phyloP scores from a whole-genome alignment of 768 basidiomycete species.

The Kondoa malvinella region DNA sequence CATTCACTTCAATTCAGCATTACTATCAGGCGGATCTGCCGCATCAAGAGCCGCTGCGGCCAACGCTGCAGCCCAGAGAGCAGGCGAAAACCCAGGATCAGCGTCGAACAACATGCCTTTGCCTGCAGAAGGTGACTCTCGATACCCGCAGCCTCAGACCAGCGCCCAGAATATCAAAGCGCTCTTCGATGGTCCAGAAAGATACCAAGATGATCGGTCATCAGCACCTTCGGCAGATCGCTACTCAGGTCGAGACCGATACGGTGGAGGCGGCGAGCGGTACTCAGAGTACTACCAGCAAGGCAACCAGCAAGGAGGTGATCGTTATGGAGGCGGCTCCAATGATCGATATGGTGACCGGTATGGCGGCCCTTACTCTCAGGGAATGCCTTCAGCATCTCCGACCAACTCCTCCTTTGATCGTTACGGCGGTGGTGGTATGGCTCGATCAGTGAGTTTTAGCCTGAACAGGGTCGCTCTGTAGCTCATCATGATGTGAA shows the following conservation, averaged over 20 bases:
- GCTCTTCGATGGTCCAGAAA: slow-evolving; percentile 52
- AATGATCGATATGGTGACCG: too few species aligned
- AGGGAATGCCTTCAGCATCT: not conserved
- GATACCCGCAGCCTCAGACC: slow-evolving; percentile 52
- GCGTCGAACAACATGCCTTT: slow-evolving; percentile 33
- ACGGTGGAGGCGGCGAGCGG: too few species aligned
- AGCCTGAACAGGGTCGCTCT: not conserved
- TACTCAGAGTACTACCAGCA: not conserved
- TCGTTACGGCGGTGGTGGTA: slow-evolving; percentile 30
- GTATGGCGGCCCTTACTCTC: slow-evolving; percentile 49
- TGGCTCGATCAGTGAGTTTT: slow-evolving; percentile 1
- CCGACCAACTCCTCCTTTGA: slow-evolving; percentile 50
- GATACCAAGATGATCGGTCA: not conserved
- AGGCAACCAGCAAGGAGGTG: not conserved
- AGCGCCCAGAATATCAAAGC: slow-evolving; percentile 93
- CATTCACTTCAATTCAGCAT: slow-evolving; percentile 59
- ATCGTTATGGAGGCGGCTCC: too few species aligned
- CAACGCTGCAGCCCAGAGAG: slow-evolving; percentile 49
- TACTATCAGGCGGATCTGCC: not conserved
- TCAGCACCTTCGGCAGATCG: not conserved
- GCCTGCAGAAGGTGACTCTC: slow-evolving; percentile 52
- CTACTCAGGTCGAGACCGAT: not conserved
- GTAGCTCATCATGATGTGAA: too few species aligned
- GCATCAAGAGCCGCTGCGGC: not conserved
- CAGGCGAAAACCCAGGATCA: slow-evolving; percentile 20